Base-by-base conservation (phyloP, 257 asterid species). In the Lycium ferocissimum region DNA sequence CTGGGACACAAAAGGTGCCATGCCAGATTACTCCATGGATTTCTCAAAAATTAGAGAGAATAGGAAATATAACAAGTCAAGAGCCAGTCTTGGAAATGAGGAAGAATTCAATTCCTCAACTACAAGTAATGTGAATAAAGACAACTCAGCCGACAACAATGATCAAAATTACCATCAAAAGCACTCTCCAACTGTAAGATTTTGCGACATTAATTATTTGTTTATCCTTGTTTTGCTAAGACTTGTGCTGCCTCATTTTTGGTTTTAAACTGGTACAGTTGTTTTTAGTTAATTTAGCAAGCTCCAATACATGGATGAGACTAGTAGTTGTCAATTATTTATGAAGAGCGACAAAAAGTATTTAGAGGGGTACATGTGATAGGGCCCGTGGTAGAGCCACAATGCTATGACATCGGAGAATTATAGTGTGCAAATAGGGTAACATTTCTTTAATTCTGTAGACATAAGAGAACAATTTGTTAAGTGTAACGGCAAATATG, bases 1-100 rank as follows among this genome's bases (percentile, higher is more conserved):
- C 80, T 95, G 98, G 98, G 98, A 95, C 85, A 94, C 92, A 79
- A 91, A 95, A 88, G 96, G 97, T 12, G 88, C 81, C 0, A 26
- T 94, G 88, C 98, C 98, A 0, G 98, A 94, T 63, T 95, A 95
- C 86, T 95, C 98, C 0, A 79, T 95, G 97, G 98, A 95, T 85
- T 95, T 95, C 85, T 86, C 98, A 0, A 95, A 95, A 88, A 94
- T 95, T 81, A 84, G 98, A 88, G 98, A 94, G 80, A 94, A 88
- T 93, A 91, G 97, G 86, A 94, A 94, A 85, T 96, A 94, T 79
- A 95, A 94, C 93, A 95, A 95, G 2, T 95, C 98, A n/a, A 90
- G 98, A 79, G 97, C 97, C 15, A 95, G 98, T 89, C 91, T 95
- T 18, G 98, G 98, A 22, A 95, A 93, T 22, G 98, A 95, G 81